These are phyloP conservation scores for Russula lepida DNA, from an alignment of 768 basidiomycete species.

Conservation along the genomic window DNA sequence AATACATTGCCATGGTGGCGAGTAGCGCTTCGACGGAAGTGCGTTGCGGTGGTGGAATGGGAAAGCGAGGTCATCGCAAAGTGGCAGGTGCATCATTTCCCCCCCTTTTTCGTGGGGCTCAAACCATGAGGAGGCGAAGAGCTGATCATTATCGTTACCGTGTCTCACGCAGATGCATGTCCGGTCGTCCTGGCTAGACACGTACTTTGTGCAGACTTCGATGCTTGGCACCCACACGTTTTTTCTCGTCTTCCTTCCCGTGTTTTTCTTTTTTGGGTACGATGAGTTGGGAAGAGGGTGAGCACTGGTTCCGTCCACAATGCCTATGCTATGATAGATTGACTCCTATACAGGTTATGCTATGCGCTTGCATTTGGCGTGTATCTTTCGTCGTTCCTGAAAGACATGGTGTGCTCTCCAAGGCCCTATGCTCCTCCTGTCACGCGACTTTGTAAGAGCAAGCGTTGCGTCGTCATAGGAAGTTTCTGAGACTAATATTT, in stretches of 20 bases:
- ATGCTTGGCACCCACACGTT: constrained; percentile 81
- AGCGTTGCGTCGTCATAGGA: background rate
- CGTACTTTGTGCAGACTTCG: constrained; percentile 78
- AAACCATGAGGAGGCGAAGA: background rate
- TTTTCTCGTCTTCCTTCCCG: constrained; percentile 85
- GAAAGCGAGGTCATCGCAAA: constrained; percentile 56
- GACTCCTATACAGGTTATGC: constrained; percentile 42
- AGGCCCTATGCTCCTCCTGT: constrained; percentile 88
- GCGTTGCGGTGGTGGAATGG: constrained; percentile 45
- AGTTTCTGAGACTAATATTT: background rate
- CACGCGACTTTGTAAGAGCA: constrained; percentile 67
- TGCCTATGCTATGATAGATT: background rate
- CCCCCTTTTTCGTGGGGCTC: background rate
- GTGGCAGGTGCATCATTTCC: constrained; percentile 47
- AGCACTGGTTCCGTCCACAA: constrained; percentile 22
- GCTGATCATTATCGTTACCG: background rate
- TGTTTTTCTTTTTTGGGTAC: constrained; percentile 84
- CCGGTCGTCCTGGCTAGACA: constrained; percentile 60
- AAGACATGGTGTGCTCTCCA: constrained; percentile 86
- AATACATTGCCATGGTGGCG: constrained; percentile 58
- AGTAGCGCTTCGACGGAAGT: constrained; percentile 43
- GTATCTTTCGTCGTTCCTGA: constrained; percentile 78
- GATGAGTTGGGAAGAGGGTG: constrained; percentile 65
- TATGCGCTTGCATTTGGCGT: constrained; percentile 71
- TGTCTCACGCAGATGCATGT: constrained; percentile 36